Evolutionary conservation across 495 filamentous ascomycete genomes (phyloP), one percentile per base, ranked within the genome.

Genomic region (Penicillium lagena): DNA sequence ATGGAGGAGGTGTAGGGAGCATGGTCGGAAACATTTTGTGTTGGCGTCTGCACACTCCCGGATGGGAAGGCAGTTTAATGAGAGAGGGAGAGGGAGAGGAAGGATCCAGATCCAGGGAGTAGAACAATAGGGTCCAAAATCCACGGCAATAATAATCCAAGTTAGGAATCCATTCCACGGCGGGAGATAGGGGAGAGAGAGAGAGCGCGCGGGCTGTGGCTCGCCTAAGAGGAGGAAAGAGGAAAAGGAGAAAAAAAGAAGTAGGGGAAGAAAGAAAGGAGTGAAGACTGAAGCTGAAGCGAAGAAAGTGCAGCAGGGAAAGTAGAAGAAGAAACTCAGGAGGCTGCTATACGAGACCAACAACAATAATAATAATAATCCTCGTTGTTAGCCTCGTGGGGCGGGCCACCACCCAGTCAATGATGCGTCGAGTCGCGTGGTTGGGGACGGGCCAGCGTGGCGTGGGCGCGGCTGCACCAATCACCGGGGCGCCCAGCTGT

Each of bases 1-100:
- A 80, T 36, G 75, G 66, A 37, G 82, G 80, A 31, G 81, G 80
- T 30, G 82, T 83, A 17, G 78, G 80, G 31, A 82, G 67, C 72
- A 81, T 78, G 35, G 60, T 51, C 33, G 70, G 70, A 56, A 67
- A 70, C 60, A 73, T 34, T 34, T 34, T 34, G 31, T 39, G 38
- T 47, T 34, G 50, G 40, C 37, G 46, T 49, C 22, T 50, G 32
- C 50, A 52, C 11, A 42, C 35, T 34, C 36, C 39, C 14, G 45
- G 35, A 40, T 9, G 32, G 32, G 10, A 34, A 34, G 32, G 22
- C 22, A 22, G 22, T 3, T 31, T 41, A 40, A 46, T 17, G 34
- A 43, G 35, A 12, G 35, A 35, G 35, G 37, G 35, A 29, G n/a
- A 17, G 32, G 37, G 29, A 28, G 38, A 15, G 34, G 12, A 45